Evolutionary conservation across 192 early-diverging fungal species (phyloP).

Genomic region (Chytriomyces confervae): DNA sequence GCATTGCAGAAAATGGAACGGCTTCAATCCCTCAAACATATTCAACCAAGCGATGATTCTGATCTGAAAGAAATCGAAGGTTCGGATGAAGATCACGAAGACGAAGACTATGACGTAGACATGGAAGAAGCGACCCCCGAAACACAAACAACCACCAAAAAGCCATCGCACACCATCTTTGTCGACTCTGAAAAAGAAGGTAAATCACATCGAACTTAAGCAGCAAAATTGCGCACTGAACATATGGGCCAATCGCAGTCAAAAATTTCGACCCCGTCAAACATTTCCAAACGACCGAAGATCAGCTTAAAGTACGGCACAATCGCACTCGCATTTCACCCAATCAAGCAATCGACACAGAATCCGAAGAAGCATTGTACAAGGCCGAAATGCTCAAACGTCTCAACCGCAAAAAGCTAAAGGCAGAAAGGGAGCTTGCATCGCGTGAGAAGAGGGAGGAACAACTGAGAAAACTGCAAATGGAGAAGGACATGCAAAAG

Average conservation of each 20-base stretch:
- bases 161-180: slow-evolving; percentile 51
- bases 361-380: background rate
- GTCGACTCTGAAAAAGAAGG: slow-evolving; percentile 58
- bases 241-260: slow-evolving; percentile 47
- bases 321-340: slow-evolving; percentile 44
- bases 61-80: slow-evolving; percentile 43
- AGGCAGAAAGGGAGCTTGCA: slow-evolving; percentile 68
- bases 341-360: background rate
- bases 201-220: background rate
- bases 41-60: slow-evolving; percentile 12
- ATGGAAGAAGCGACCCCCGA: background rate
- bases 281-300: slow-evolving; percentile 30
- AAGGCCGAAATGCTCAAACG: background rate
- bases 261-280: slow-evolving; percentile 65
- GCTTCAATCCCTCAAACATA: slow-evolving; percentile 33
- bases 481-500: slow-evolving; percentile 80
- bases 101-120: slow-evolving; percentile 24
- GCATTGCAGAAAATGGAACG: slow-evolving; percentile 30
- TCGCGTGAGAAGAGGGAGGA: slow-evolving; percentile 80
- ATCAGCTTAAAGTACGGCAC: slow-evolving; percentile 38
- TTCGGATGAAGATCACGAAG: slow-evolving; percentile 29
- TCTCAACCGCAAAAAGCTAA: slow-evolving; percentile 38
- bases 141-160: slow-evolving; percentile 20
- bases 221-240: background rate
- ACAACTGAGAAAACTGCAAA: slow-evolving; percentile 69